Evolutionary conservation across 257 asterid genomes (phyloP), one percentile per base, ranked within the genome.

Genomic region (Plantago ovata): DNA sequence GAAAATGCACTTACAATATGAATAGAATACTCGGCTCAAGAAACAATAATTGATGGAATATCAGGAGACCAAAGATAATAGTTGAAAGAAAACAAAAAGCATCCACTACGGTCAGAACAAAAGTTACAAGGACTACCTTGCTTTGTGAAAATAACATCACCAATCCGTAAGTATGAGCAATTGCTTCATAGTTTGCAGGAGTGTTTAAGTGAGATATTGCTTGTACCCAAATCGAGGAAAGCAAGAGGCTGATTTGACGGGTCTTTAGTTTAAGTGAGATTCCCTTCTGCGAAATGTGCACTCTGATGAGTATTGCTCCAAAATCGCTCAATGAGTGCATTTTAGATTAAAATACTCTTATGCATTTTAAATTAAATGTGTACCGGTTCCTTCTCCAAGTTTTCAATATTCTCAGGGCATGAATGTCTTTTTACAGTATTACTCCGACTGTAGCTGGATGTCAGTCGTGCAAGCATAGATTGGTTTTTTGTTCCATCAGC

Each of bases 171-270:
- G 90, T 84, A 72, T 84, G 77, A 54, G 94, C 87, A 72, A 84
- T 75, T 72, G 94, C 90, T 72, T 81, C 90, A 56, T 75, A 84
- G 80, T 84, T 75, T 60, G 69, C 80, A 44, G 90, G 90, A 60
- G 80, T 67, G 46, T 82, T 84, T 70, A 69, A 69, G 68, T 75
- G 72, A 54, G 85, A 84, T 70, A 67, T 64, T 20, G 87, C 87
- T 80, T 84, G 89, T 52, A 79, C 79, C 89, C 94, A 84, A 52
- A 84, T 74, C 63, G 94, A 84, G 49, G 94, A 84, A 61, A 84
- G 86, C 94, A 84, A 67, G 66, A 84, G 75, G 71, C 85, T 81
- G 66, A 84, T 75, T 76, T 84, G 94, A 53, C 81, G 75, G 61
- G 71, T 77, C 68, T 79, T 84, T 80, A 84, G 69, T 75, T 81